A percentile compares a stretch with the other conserved stretches of the same genome.
These are phyloP conservation scores for Pseudoscleropodium purum DNA, from an alignment of 225 moss, liverwort and hornwort genomes.

Conservation along the genomic window DNA sequence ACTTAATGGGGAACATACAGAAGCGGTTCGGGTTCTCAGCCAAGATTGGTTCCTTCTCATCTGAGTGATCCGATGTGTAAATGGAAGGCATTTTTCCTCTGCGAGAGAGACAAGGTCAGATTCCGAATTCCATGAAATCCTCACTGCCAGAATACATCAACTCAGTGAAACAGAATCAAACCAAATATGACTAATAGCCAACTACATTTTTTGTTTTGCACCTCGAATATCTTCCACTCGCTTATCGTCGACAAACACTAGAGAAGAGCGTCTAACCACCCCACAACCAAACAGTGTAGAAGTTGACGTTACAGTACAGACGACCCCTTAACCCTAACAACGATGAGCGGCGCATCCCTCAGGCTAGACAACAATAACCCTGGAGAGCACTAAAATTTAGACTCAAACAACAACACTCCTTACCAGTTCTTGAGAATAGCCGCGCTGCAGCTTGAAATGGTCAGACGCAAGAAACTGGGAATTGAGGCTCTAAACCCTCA, in stretches of 20 bases:
- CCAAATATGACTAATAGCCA: too few species aligned
- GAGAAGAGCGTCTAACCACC: too few species aligned
- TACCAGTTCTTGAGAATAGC: not conserved
- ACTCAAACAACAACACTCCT: not conserved
- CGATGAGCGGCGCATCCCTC: not conserved
- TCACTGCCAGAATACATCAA: not conserved
- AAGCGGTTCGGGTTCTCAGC: constrained; percentile 39
- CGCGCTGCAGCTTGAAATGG: not conserved
- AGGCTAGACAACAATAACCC: not conserved
- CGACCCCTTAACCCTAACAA: not conserved
- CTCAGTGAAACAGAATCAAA: not conserved
- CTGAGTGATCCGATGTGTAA: not conserved
- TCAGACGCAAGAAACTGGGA: too few species aligned
- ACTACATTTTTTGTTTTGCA: not conserved
- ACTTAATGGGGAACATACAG: constrained; percentile 56
- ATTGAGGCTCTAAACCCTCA: not conserved
- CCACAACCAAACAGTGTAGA: too few species aligned
- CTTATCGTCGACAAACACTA: too few species aligned
- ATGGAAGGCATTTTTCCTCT: constrained; percentile 32
- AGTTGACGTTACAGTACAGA: too few species aligned
- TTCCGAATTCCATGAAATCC: not conserved
- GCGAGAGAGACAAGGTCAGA: not conserved
- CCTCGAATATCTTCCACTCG: not conserved
- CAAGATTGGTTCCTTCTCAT: constrained; percentile 38
- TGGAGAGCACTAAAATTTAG: not conserved